Percentiles rank a stretch among this genome's conserved stretches.
Conservation (phyloP, 768 basidiomycete genomes). For the Suillus subalutaceus region DNA sequence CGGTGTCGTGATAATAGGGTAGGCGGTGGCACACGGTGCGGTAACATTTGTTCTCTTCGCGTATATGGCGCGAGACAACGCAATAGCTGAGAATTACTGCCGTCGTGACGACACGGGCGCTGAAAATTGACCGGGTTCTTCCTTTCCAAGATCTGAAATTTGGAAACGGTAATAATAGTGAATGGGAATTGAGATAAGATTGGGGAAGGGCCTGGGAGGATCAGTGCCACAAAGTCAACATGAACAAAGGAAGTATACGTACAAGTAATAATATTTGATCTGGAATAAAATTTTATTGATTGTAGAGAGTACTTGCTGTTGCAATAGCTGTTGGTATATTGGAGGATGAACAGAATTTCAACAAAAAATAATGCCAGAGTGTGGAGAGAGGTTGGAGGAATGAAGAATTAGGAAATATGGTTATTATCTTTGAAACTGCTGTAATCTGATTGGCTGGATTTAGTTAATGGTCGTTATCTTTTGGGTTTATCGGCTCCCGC, state of each 20-base stretch:
- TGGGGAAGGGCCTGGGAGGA: conserved; percentile 32
- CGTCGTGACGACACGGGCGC: neutral
- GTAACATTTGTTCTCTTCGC: neutral
- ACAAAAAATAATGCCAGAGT: neutral
- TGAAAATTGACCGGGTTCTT: neutral
- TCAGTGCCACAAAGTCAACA: conserved; percentile 30
- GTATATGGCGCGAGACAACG: neutral
- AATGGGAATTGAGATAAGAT: conserved; percentile 12
- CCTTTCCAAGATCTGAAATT: conserved; percentile 2
- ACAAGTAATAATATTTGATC: conserved; percentile 27
- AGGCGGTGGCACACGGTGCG: neutral
- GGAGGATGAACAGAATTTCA: neutral
- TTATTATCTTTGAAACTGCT: conserved; percentile 28
- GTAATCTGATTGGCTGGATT: conserved; percentile 41
- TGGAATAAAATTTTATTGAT: conserved; percentile 20
- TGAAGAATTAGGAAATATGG: neutral
- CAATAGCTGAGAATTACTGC: neutral
- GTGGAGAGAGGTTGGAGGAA: neutral
- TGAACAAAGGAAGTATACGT: conserved; percentile 21
- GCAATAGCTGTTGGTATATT: neutral
- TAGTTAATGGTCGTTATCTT: conserved; percentile 36
- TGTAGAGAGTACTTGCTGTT: neutral
- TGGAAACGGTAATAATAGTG: conserved; percentile 10
- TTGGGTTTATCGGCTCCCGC: conserved; percentile 42
- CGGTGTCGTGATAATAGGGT: conserved; percentile 3